Percentiles rank a stretch among this genome's conserved stretches.
Evolutionary conservation across 2,329 filamentous ascomycete species (phyloP).

Genomic region (Raffaelea ambrosiae): DNA sequence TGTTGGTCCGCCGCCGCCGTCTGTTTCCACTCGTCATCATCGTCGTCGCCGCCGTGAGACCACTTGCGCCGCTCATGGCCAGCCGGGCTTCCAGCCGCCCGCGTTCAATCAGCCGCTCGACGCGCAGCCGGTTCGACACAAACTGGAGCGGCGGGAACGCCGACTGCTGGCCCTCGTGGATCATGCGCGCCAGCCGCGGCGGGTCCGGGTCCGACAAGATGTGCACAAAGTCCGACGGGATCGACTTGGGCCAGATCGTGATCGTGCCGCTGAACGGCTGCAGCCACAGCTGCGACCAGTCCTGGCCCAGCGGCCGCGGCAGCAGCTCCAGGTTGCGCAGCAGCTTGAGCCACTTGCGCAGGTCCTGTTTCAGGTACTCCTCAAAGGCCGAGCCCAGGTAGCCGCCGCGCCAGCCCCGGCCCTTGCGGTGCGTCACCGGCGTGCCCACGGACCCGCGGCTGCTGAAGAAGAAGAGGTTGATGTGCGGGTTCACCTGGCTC

Average conservation of each 20-base stretch:
- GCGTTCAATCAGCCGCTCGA: constrained; percentile 62
- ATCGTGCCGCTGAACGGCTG: constrained; percentile 92
- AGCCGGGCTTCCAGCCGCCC: constrained; percentile 46
- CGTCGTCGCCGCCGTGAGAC: neutral
- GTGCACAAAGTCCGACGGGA: constrained; percentile 70
- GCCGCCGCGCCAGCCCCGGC: constrained; percentile 90
- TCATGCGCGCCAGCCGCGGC: constrained; percentile 72
- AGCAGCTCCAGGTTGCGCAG: constrained; percentile 86
- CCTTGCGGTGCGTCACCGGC: constrained; percentile 87
- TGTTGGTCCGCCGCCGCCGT: neutral
- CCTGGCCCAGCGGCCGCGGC: constrained; percentile 81
- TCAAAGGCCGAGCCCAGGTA: constrained; percentile 89
- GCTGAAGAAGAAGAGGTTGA: constrained; percentile 98
- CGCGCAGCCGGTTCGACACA: constrained; percentile 73
- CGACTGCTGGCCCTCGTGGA: constrained; percentile 81
- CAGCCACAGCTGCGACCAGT: constrained; percentile 95
- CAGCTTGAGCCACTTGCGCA: constrained; percentile 97
- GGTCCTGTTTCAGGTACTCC: constrained; percentile 90
- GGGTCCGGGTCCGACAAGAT: constrained; percentile 79
- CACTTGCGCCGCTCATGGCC: constrained; percentile 14
- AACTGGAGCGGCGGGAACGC: constrained; percentile 90
- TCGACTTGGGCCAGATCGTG: constrained; percentile 87
- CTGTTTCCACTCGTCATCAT: neutral
- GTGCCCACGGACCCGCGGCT: constrained; percentile 85
- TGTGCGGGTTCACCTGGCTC: constrained; percentile 85